phyloP scores from a whole-genome alignment of 805 yeast species.

The Brettanomyces anomalus region DNA sequence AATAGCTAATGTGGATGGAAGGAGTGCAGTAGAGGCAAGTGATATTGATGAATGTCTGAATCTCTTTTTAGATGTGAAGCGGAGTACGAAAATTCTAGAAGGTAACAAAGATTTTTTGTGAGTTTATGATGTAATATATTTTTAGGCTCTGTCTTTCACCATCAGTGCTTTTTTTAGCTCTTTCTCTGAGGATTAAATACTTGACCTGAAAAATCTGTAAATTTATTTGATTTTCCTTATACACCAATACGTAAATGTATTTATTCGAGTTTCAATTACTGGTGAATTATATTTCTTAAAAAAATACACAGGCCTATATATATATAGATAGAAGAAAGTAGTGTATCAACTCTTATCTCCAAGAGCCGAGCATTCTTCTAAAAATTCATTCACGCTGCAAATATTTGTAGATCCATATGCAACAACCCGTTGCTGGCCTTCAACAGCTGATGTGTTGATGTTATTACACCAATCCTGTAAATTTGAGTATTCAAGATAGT shows the following conservation, averaged over 20 bases:
- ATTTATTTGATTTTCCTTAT: too few species aligned
- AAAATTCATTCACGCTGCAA: conserved; percentile 58
- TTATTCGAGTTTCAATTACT: too few species aligned
- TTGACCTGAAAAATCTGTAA: too few species aligned
- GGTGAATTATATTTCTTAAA: too few species aligned
- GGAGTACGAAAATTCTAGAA: conserved; percentile 81
- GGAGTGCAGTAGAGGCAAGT: conserved; percentile 53
- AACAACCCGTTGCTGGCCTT: conserved; percentile 38
- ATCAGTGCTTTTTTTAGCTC: background rate
- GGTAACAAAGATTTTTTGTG: conserved; percentile 29
- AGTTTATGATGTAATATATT: background rate
- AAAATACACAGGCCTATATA: too few species aligned
- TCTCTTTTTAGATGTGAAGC: conserved; percentile 77
- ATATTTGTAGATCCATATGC: conserved; percentile 84
- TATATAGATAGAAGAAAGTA: too few species aligned
- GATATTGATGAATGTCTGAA: conserved; percentile 85
- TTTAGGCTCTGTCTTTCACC: background rate
- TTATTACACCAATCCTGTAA: conserved; percentile 72
- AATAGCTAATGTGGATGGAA: conserved; percentile 66
- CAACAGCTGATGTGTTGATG: conserved; percentile 6
- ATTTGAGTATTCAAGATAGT: conserved; percentile 87
- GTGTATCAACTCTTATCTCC: conserved; percentile 26
- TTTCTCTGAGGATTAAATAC: background rate
- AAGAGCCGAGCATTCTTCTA: conserved; percentile 53
- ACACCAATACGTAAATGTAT: too few species aligned